These are phyloP conservation scores for Pythium myriotylum DNA, from an alignment of 352 stramenopile species.

Conservation along the genomic window DNA sequence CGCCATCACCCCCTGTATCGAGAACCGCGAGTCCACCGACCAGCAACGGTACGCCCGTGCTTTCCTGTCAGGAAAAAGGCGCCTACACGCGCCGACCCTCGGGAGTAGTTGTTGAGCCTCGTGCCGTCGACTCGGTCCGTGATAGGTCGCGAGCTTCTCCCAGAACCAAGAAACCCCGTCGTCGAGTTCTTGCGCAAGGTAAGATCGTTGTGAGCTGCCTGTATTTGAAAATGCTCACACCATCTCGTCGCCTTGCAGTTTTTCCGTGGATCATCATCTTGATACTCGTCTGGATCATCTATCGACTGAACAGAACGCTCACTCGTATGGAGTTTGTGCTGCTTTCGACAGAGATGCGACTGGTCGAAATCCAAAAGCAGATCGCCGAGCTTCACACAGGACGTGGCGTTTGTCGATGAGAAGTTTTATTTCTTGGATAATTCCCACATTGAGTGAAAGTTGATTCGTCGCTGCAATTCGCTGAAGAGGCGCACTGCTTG, in stretches of 20 bases:
- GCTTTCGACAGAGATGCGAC: constrained; percentile 33
- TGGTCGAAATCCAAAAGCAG: constrained; percentile 23
- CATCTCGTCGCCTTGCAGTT: background rate
- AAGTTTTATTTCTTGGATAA: constrained; percentile 1
- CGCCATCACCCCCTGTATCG: constrained; percentile 1
- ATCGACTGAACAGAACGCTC: constrained; percentile 60
- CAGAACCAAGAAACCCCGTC: constrained; percentile 19
- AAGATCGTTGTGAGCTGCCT: background rate
- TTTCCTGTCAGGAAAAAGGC: constrained; percentile 10
- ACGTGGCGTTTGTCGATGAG: constrained; percentile 17
- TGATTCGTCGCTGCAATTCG: constrained; percentile 19
- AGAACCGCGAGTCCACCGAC: background rate
- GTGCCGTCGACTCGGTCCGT: constrained; percentile 20
- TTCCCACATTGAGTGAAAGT: constrained; percentile 18
- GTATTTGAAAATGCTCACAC: background rate
- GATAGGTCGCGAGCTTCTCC: constrained; percentile 16
- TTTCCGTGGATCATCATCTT: constrained; percentile 75
- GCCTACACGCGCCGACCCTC: background rate
- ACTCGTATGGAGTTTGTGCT: constrained; percentile 63
- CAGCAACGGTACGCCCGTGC: constrained; percentile 21
- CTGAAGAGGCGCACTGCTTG: constrained; percentile 16
- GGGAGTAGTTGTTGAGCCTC: constrained; percentile 22
- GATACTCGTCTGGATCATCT: constrained; percentile 57
- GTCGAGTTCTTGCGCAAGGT: constrained; percentile 27
- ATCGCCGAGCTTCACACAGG: constrained; percentile 8